Conservation (phyloP, 345 rosid species). For the Microcos paniculata region DNA sequence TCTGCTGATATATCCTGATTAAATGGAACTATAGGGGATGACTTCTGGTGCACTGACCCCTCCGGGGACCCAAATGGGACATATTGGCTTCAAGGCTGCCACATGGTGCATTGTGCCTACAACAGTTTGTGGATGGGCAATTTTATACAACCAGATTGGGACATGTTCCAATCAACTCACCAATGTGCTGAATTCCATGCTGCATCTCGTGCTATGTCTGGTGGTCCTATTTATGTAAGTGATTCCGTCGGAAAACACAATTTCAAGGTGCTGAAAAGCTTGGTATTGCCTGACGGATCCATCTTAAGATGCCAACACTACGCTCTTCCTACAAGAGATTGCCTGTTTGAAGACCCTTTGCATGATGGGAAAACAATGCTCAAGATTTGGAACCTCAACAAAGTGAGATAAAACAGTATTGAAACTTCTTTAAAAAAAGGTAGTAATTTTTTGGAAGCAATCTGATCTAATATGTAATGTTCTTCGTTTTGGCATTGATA, state of each 20-base stretch:
- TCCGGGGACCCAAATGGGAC: slow-evolving; percentile 87
- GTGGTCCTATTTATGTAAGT: slow-evolving; percentile 83
- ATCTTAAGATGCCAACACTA: slow-evolving; percentile 74
- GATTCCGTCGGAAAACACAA: slow-evolving; percentile 83
- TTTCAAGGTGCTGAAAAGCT: slow-evolving; percentile 60
- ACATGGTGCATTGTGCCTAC: slow-evolving; percentile 96
- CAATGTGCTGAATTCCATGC: slow-evolving; percentile 94
- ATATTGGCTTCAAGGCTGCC: slow-evolving; percentile 96
- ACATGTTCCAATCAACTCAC: slow-evolving; percentile 96
- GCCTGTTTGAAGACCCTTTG: slow-evolving; percentile 83
- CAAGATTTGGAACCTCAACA: slow-evolving; percentile 95
- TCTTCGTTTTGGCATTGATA: neutral
- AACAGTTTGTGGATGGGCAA: slow-evolving; percentile 98
- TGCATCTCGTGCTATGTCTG: slow-evolving; percentile 87
- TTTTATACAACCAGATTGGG: slow-evolving; percentile 97
- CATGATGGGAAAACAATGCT: slow-evolving; percentile 98
- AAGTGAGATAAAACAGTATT: slow-evolving; percentile 37
- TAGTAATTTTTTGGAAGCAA: neutral
- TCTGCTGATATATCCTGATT: neutral
- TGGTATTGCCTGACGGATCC: slow-evolving; percentile 72
- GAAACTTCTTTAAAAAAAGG: neutral
- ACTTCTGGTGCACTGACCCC: slow-evolving; percentile 95
- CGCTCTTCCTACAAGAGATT: slow-evolving; percentile 86
- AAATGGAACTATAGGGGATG: slow-evolving; percentile 58
- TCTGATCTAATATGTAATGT: neutral